Evolutionary conservation across 2,329 filamentous ascomycete genomes (phyloP).

Genomic region (Pseudocercospora pini-densiflorae): DNA sequence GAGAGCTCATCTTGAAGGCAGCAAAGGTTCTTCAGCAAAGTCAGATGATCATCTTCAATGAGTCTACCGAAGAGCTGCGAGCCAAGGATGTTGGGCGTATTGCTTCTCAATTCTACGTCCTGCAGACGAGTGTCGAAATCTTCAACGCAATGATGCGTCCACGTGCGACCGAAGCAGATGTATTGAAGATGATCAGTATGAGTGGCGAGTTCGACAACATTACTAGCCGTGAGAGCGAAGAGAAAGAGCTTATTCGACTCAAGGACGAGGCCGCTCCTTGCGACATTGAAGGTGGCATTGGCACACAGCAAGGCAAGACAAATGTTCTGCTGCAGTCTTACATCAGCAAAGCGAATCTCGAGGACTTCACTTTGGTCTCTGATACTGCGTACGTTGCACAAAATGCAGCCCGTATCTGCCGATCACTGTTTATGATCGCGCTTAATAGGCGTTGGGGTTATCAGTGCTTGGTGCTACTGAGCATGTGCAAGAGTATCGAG

Average conservation of each 20-base stretch:
- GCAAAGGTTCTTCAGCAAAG: conserved; percentile 85
- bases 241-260: conserved; percentile 79
- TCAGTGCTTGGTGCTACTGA: conserved; percentile 88
- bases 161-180: conserved; percentile 84
- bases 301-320: conserved; percentile 82
- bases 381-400: conserved; percentile 95
- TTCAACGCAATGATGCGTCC: conserved; percentile 96
- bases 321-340: conserved; percentile 95
- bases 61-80: conserved; percentile 86
- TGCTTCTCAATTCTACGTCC: conserved; percentile 94
- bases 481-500: conserved; percentile 95
- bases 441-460: conserved; percentile 95
- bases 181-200: conserved; percentile 95
- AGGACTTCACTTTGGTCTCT: conserved; percentile 92
- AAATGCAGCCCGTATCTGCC: conserved; percentile 91
- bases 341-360: conserved; percentile 83
- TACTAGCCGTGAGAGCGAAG: conserved; percentile 87
- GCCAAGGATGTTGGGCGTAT: conserved; percentile 96
- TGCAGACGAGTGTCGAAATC: conserved; percentile 90
- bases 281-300: conserved; percentile 71
- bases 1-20: conserved; percentile 85
- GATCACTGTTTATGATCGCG: conserved; percentile 96
- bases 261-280: conserved; percentile 74
- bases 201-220: conserved; percentile 98
- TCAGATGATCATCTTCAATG: conserved; percentile 99